Base-by-base conservation (phyloP, 768 basidiomycete genomes). In the Russula virescens region DNA sequence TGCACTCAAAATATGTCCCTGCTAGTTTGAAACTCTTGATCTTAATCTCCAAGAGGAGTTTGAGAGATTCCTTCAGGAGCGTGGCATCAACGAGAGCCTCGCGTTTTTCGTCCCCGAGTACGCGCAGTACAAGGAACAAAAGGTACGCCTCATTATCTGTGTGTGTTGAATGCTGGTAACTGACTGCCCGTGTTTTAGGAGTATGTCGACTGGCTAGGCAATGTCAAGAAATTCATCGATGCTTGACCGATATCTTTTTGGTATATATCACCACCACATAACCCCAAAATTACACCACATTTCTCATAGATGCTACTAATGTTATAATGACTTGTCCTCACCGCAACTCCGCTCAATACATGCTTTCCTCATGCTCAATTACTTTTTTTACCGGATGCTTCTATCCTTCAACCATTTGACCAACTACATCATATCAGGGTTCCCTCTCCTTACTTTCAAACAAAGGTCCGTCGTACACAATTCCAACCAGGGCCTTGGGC, bases 81-180 rank as follows among this genome's bases (percentile, higher is more conserved):
- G 96, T 58, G 95, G 94, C 9, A 81, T 99, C 69, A 85, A 92
- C 73, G 88, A 91, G 69, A 76, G 71, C 42, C 78, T 95, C 49
- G 96, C 95, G 0, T 73, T 84, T 68, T 95, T 97, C 79, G 84
- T 98, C 63, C 89, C 90, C 19, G 89, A 94, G 65, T 93, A 92
- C 71, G 86, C 88, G 16, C 87, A 91, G 71, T 78, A 79, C 78
- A 98, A 97, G 81, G 95, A 98, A 72, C 95, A 98, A 78, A 86
- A 87, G 83, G 94, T 94, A 38, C 40, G 82, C 74, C 19, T n/a
- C 56, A 47, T 42, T 58, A n/a, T 38, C 13, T 7, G 38, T 62
- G 45, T 60, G 55, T 25, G 28, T 49, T 65, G 35, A 35, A 38
- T 51, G 19, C 47, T 56, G 35, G 38, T 42, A 64, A 25, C 51